Base-by-base conservation (phyloP, 805 yeast genomes). In the Candida manassasensis region DNA sequence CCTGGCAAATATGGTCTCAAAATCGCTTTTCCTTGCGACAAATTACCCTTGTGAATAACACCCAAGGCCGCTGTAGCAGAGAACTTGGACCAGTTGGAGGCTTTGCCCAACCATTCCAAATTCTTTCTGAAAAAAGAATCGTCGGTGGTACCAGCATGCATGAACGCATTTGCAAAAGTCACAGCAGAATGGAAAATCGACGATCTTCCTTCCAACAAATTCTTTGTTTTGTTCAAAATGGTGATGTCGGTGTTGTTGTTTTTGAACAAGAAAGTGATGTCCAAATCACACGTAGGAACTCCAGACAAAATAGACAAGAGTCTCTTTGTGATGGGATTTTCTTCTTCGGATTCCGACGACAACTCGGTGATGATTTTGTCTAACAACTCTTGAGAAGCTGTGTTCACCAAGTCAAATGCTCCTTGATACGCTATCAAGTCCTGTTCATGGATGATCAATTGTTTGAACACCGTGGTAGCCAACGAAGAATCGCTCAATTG, bases 51-150 rank as follows among this genome's bases (percentile, higher is more conserved):
- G 58, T 93, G 97, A 47, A 93, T 89, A 19, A 90, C 97, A 55
- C 98, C 98, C 42, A 93, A 68, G 10, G 97, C 97, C 6, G 97
- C 97, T 10, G 97, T 90, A 2, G 97, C 97, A 0, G 96, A 80
- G 59, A 93, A 93, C 56, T 90, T 93, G 4, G 97, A 88, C 98
- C 98, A 93, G 61, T 90, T 88, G 31, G 90, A 81, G n/a, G 98
- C 97, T 62, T 88, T 86, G 29, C 95, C 94, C 47, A 93, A 71
- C 97, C 97, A 93, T 51, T 90, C 96, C 52, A 88, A 69, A 55
- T 93, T 93, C 29, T 82, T 75, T 57, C 96, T 75, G 63, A 90
- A 84, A 53, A 93, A 93, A 0, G 88, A 78, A 57, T 93, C 97
- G 52, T 85, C 94, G 6, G 97, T 86, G 10, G 98, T 93, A 39